Percentiles rank a stretch among this genome's conserved stretches.
phyloP scores from a whole-genome alignment of 768 basidiomycete genomes.

The Rhodosporidiobolus odoratus region DNA sequence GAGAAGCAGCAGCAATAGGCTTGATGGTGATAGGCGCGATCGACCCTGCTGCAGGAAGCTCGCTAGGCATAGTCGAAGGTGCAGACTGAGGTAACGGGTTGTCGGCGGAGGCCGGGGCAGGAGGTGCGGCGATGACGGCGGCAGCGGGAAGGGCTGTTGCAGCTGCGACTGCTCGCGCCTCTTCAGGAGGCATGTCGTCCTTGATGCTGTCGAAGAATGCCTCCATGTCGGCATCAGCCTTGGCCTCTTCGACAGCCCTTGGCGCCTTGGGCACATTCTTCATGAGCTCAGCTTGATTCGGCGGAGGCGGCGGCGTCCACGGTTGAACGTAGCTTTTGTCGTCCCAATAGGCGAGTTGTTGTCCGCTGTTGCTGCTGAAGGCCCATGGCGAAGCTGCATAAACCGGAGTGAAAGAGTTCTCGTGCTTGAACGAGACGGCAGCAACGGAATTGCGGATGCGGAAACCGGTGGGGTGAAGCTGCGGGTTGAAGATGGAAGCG shows the following conservation, averaged over 20 bases:
- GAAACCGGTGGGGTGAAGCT: constrained; percentile 86
- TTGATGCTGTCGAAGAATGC: constrained; percentile 35
- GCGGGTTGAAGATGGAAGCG: constrained; percentile 77
- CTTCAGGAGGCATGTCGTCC: constrained; percentile 1
- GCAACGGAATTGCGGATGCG: constrained; percentile 82
- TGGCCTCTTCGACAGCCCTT: constrained; percentile 11
- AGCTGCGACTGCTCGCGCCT: too few relatives aligned
- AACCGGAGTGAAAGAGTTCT: constrained; percentile 38
- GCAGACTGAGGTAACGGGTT: not conserved
- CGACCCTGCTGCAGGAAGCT: not conserved
- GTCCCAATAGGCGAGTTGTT: constrained; percentile 68
- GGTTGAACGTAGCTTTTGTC: constrained; percentile 56
- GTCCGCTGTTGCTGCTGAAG: constrained; percentile 32
- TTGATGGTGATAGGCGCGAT: constrained; percentile 29
- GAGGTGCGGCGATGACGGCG: not conserved
- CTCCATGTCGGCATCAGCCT: constrained; percentile 31
- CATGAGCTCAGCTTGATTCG: not conserved
- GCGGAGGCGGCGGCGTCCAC: constrained; percentile 45
- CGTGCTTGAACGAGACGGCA: constrained; percentile 84
- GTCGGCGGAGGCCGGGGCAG: not conserved
- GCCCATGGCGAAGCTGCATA: constrained; percentile 39
- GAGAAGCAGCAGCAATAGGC: not conserved
- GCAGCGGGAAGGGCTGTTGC: not conserved
- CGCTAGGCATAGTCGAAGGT: not conserved
- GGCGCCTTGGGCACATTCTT: constrained; percentile 25